Conservation (phyloP, 2,329 filamentous ascomycete species). For the Aureobasidium sp. region DNA sequence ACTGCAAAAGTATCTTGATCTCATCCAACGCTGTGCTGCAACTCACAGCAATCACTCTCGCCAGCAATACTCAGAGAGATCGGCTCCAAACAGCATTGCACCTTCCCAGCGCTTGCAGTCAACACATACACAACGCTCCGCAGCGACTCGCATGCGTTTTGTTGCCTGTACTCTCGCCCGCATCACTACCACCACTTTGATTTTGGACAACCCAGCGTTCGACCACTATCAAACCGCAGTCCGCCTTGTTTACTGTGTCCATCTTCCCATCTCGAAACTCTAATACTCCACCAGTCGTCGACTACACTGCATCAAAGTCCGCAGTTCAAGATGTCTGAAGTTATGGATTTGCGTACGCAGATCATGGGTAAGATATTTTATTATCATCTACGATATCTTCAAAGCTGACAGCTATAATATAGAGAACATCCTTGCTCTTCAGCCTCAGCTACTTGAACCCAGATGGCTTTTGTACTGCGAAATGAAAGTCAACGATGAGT, state of each 20-base stretch:
- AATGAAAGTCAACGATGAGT: neutral
- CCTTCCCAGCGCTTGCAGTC: too few relatives aligned
- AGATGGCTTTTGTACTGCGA: neutral
- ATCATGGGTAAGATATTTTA: neutral
- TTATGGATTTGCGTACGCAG: neutral
- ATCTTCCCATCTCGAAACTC: neutral
- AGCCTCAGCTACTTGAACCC: neutral
- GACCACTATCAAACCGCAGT: neutral
- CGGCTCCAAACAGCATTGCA: too few relatives aligned
- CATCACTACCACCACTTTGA: neutral
- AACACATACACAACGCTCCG: neutral
- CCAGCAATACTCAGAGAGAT: too few relatives aligned
- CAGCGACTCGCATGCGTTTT: neutral
- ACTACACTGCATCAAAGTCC: neutral
- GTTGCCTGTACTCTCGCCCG: neutral
- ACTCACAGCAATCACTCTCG: too few relatives aligned
- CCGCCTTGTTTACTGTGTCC: neutral
- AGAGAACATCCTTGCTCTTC: neutral
- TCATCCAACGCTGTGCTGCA: too few relatives aligned
- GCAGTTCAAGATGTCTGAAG: neutral
- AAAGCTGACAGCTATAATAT: neutral
- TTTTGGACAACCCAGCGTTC: neutral
- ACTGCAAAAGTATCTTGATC: neutral
- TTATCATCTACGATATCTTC: neutral
- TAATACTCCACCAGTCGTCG: neutral